Percentiles rank a stretch among this genome's conserved stretches.
Conservation (phyloP, 768 basidiomycete genomes). For the Mycena haematopus region DNA sequence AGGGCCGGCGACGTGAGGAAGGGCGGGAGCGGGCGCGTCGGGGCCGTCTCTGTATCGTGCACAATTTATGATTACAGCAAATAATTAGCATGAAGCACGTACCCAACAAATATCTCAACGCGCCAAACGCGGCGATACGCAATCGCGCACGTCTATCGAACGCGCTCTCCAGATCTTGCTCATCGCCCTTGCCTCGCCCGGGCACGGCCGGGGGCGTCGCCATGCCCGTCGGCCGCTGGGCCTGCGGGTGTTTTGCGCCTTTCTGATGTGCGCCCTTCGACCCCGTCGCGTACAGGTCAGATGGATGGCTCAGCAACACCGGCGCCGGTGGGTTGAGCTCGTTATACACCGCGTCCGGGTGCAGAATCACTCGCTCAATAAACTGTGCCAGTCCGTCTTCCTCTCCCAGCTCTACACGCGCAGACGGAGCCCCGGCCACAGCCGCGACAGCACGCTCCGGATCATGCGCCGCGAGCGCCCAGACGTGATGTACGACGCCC, state of each 20-base stretch:
- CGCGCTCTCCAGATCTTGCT: constrained; percentile 67
- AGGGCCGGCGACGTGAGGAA: constrained; percentile 57
- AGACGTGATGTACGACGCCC: constrained; percentile 57
- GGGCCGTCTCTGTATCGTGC: constrained; percentile 28
- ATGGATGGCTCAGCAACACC: not conserved
- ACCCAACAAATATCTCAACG: constrained; percentile 69
- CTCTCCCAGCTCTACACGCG: constrained; percentile 30
- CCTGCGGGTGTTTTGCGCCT: not conserved
- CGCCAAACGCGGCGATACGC: constrained; percentile 71
- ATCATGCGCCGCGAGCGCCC: constrained; percentile 77
- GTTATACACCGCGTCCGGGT: constrained; percentile 64
- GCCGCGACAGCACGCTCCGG: constrained; percentile 66
- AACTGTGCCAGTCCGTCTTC: constrained; percentile 50
- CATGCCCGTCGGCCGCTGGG: constrained; percentile 20
- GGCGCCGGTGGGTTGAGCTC: constrained; percentile 68
- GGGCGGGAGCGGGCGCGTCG: constrained; percentile 12
- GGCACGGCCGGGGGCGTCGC: constrained; percentile 5
- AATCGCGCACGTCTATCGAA: constrained; percentile 73
- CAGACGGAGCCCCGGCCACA: constrained; percentile 39
- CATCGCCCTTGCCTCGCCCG: constrained; percentile 55
- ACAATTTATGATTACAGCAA: too few species aligned
- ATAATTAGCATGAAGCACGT: constrained; percentile 27
- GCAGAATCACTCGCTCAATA: constrained; percentile 58
- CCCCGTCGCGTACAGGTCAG: not conserved
- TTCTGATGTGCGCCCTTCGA: not conserved